Conservation (phyloP, 2,329 filamentous ascomycete genomes). For the Dactylonectria macrodidyma region DNA sequence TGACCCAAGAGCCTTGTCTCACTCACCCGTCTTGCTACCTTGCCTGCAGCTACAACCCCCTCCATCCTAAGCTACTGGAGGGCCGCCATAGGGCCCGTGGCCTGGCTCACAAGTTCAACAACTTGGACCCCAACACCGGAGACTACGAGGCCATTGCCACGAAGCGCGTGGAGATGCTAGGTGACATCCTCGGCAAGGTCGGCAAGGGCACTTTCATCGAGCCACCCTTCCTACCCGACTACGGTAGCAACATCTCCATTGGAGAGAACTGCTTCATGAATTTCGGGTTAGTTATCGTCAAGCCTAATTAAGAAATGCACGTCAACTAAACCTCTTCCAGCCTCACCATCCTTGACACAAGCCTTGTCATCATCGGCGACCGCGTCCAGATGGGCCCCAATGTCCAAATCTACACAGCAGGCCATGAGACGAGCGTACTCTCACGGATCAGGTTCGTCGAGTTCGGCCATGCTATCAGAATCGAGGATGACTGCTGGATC, state of each 20-base stretch:
- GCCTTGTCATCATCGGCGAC: conserved; percentile 77
- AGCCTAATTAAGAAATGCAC: too few relatives aligned
- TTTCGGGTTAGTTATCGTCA: conserved; percentile 49
- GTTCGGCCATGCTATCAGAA: conserved; percentile 61
- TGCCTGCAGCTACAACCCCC: conserved; percentile 36
- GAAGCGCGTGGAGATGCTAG: conserved; percentile 28
- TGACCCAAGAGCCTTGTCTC: too few relatives aligned
- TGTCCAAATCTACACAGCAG: conserved; percentile 79
- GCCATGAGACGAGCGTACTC: conserved; percentile 77
- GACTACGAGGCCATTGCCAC: conserved; percentile 26
- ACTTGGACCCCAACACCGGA: conserved; percentile 41
- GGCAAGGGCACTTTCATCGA: conserved; percentile 67
- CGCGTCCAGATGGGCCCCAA: conserved; percentile 81
- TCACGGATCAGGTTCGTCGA: conserved; percentile 63
- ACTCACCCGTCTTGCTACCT: too few relatives aligned
- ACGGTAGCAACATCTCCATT: conserved; percentile 75
- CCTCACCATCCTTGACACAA: conserved; percentile 80
- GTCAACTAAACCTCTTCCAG: conserved; percentile 41
- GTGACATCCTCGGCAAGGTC: conserved; percentile 39
- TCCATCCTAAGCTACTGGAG: conserved; percentile 34
- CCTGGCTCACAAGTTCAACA: conserved; percentile 42
- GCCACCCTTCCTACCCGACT: conserved; percentile 74
- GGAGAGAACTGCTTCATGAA: conserved; percentile 76
- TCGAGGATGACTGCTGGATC: conserved; percentile 70
- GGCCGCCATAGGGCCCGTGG: conserved; percentile 43